A percentile compares a stretch with the other conserved stretches of the same genome.
Evolutionary conservation across 352 stramenopile species (phyloP).

Genomic region (Globisporangium solare): DNA sequence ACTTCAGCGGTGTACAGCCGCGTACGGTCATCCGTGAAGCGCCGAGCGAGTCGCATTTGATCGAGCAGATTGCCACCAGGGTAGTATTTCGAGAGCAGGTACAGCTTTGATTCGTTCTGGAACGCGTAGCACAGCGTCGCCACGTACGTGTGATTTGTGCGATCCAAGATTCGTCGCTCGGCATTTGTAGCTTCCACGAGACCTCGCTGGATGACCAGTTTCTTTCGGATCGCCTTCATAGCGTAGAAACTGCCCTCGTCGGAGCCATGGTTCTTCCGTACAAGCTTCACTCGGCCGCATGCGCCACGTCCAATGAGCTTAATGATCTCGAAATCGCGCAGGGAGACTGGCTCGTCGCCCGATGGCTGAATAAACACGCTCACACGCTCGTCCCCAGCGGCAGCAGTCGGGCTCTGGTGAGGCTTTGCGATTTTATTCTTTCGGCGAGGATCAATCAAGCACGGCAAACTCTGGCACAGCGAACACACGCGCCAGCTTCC

Average conservation of each 20-base stretch:
- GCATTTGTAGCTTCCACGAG: slow-evolving; percentile 90
- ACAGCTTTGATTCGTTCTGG: slow-evolving; percentile 88
- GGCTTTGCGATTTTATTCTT: slow-evolving; percentile 67
- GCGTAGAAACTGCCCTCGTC: slow-evolving; percentile 82
- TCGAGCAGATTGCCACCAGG: slow-evolving; percentile 94
- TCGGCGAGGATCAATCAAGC: slow-evolving; percentile 69
- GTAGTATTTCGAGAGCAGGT: slow-evolving; percentile 94
- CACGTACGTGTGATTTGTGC: slow-evolving; percentile 97
- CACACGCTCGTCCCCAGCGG: slow-evolving; percentile 37
- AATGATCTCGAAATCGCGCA: slow-evolving; percentile 96
- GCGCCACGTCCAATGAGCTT: slow-evolving; percentile 95
- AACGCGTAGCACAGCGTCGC: slow-evolving; percentile 92
- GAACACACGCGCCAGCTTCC: slow-evolving; percentile 77
- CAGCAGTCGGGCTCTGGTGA: slow-evolving; percentile 49
- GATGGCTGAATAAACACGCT: slow-evolving; percentile 78
- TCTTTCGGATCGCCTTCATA: slow-evolving; percentile 88
- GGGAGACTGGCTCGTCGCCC: slow-evolving; percentile 52
- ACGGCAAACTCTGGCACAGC: slow-evolving; percentile 73
- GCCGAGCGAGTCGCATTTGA: slow-evolving; percentile 83
- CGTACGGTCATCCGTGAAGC: slow-evolving; percentile 92
- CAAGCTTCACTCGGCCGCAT: slow-evolving; percentile 81
- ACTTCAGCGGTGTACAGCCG: slow-evolving; percentile 97
- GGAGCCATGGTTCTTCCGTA: slow-evolving; percentile 83
- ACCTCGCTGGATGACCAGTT: slow-evolving; percentile 77
- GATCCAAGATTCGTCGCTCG: slow-evolving; percentile 84